Percentiles rank a stretch among this genome's conserved stretches.
Conservation (phyloP, 257 asterid genomes). For the Craterostigma plantagineum region DNA sequence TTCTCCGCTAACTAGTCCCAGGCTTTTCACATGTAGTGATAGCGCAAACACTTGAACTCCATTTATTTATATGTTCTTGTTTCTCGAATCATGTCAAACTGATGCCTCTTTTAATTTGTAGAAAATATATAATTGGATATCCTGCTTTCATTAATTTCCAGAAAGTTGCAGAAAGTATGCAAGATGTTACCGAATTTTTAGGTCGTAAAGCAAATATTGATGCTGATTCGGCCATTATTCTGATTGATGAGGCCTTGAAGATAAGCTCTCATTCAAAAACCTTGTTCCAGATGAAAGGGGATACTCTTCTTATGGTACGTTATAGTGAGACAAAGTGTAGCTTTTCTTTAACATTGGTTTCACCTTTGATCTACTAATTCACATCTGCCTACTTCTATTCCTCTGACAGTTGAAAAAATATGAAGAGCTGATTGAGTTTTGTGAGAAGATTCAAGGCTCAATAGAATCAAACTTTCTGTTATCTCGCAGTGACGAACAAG, state of each 20-base stretch:
- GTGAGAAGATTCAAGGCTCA: slow-evolving; percentile 44
- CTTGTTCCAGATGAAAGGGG: slow-evolving; percentile 67
- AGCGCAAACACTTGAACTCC: too few relatives aligned
- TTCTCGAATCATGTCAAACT: too few relatives aligned
- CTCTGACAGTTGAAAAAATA: slow-evolving; percentile 64
- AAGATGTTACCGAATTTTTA: slow-evolving; percentile 43
- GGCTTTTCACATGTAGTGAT: too few relatives aligned
- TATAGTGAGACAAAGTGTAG: not conserved
- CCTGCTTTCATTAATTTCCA: slow-evolving; percentile 16
- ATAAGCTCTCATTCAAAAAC: slow-evolving; percentile 57
- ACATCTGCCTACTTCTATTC: slow-evolving; percentile 9
- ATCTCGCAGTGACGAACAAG: slow-evolving; percentile 16
- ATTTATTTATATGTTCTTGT: too few relatives aligned
- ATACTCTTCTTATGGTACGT: slow-evolving; percentile 66
- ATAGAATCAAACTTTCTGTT: slow-evolving; percentile 22
- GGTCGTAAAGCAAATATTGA: slow-evolving; percentile 32
- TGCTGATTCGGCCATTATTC: slow-evolving; percentile 40
- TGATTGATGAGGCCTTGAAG: slow-evolving; percentile 51
- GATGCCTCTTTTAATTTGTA: not conserved
- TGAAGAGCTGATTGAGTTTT: slow-evolving; percentile 62
- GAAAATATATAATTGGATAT: slow-evolving; percentile 2
- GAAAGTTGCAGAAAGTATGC: slow-evolving; percentile 56
- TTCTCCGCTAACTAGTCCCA: too few relatives aligned
- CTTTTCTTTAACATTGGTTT: not conserved
- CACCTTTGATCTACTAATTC: slow-evolving; percentile 5